Base-by-base conservation (phyloP, 345 rosid species). In the Linum lewisii region DNA sequence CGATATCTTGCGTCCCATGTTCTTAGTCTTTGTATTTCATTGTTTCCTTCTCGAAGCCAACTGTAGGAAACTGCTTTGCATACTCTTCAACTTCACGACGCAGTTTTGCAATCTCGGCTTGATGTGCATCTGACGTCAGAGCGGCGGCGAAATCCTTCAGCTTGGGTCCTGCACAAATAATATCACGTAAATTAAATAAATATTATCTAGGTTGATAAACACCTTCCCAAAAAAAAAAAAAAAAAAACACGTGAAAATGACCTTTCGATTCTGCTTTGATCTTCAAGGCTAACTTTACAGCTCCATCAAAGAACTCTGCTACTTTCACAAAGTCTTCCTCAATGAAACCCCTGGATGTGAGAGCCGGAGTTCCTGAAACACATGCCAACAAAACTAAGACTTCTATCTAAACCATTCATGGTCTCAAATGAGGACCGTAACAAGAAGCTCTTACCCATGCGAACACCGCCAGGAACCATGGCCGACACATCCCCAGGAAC, bases 401-500 rank as follows among this genome's bases (percentile, higher is more conserved):
- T 54, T 62, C 56, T 53, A 5, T 57, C 7, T 29, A 5, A 29
- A 18, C 42, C 65, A 18, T 16, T 52, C 21, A 32, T 57, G 55
- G 22, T 54, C 60, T 29, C 64, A 21, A n/a, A 58, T 51, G 42
- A 59, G 58, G 20, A 51, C 57, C 51, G 54, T 36, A 34, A 22
- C 21, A 65, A 26, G 24, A 65, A 26, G 24, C 49, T 49, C 77
- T 44, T 84, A 91, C 96, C 98, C 98, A 91, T 88, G 25, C 92
- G 85, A 68, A 91, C 83, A 60, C 98, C 96, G 72, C 96, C 98
- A 57, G 96, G 98, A 78, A 88, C 96, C 93, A 88, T 86, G 68
- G 96, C 96, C 23, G 96, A 92, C 62, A 92, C 93, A 80, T 92
- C 96, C n/a, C 96, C 95, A 2, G 98, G 95, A 64, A 92, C 98